These are phyloP conservation scores for Bipolaris oryzae DNA, from an alignment of 2,329 filamentous ascomycete genomes.

Conservation along the genomic window DNA sequence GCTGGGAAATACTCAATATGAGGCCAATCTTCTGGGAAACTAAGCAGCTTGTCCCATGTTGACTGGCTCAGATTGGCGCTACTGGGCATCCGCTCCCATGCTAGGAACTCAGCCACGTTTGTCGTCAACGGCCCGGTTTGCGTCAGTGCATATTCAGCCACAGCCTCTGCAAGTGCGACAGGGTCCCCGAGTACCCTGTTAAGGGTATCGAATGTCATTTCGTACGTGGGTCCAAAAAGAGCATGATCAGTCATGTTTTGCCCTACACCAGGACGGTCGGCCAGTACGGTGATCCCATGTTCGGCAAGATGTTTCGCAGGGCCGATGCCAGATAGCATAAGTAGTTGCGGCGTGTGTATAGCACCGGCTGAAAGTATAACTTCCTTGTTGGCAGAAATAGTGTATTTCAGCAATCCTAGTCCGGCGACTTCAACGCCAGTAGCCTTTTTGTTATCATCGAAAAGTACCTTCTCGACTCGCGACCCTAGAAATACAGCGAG, in stretches of 20 bases:
- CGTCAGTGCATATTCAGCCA: conserved; percentile 11
- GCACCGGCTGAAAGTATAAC: conserved; percentile 54
- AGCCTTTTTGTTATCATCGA: conserved; percentile 33
- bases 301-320: conserved; percentile 22
- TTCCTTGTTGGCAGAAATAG: conserved; percentile 46
- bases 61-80: conserved; percentile 16
- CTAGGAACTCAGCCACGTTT: conserved; percentile 29
- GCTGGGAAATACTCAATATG: conserved; percentile 33
- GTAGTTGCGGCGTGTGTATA: conserved; percentile 52
- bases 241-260: conserved; percentile 32
- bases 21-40: conserved; percentile 32
- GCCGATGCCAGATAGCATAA: conserved; percentile 49
- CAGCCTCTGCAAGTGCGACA: conserved; percentile 11
- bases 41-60: conserved; percentile 10
- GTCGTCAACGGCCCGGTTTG: conserved; percentile 27
- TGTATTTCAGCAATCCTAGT: conserved; percentile 10
- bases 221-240: conserved; percentile 31
- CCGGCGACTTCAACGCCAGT: conserved; percentile 27
- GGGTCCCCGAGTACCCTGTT: conserved; percentile 29
- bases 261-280: conserved; percentile 34
- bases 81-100: conserved; percentile 32
- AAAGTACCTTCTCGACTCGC: conserved; percentile 45
- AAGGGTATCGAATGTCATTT: conserved; percentile 24
- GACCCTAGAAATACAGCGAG: conserved; percentile 40
- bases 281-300: conserved; percentile 28